Percentiles rank a stretch among this genome's conserved stretches.
Conservation (phyloP, 169 alveolate genomes). For the Babesia bigemina region DNA sequence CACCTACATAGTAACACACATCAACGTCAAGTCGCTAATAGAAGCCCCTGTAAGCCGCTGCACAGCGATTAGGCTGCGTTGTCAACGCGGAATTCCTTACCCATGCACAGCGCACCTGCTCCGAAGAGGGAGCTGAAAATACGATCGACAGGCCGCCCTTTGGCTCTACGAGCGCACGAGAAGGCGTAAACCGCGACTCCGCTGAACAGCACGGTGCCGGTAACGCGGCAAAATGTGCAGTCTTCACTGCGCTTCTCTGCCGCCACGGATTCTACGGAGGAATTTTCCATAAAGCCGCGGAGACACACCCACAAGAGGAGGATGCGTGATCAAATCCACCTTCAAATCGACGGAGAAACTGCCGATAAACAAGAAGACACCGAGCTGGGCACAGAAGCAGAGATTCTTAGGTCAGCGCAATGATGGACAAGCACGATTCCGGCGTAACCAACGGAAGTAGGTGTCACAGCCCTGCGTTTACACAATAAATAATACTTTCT, state of each 20-base stretch:
- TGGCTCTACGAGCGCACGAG: conserved; percentile 37
- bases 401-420: not conserved
- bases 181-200: conserved; percentile 61
- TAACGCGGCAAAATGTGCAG: conserved; percentile 65
- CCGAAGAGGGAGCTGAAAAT: conserved; percentile 40
- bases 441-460: not conserved
- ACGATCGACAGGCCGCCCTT: conserved; percentile 45
- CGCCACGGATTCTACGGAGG: conserved; percentile 4
- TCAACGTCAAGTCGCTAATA: not conserved
- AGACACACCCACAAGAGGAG: not conserved
- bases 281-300: conserved; percentile 33
- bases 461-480: not conserved
- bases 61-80: not conserved
- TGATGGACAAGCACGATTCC: not conserved
- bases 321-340: not conserved
- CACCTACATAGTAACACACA: conserved; percentile 3
- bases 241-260: conserved; percentile 21
- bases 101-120: conserved; percentile 43
- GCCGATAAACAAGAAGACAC: not conserved
- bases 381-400: not conserved
- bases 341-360: not conserved
- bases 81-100: conserved; percentile 15
- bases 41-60: conserved; percentile 57
- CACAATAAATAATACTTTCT: no score
- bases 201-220: conserved; percentile 57